These are phyloP conservation scores for Starmera quercuum DNA, from an alignment of 805 yeast genomes.

Conservation along the genomic window DNA sequence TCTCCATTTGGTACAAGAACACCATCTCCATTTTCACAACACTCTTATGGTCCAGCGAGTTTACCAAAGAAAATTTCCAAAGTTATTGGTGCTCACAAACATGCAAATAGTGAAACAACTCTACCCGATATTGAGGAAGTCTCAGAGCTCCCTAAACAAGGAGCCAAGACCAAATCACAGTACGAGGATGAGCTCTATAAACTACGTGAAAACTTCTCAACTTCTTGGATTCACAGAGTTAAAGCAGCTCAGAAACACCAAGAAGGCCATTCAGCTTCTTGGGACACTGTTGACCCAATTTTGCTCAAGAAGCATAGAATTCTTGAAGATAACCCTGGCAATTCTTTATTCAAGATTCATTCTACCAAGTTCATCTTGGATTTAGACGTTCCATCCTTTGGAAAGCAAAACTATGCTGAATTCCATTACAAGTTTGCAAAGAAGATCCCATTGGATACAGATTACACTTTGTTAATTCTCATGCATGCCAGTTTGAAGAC, in stretches of 20 bases:
- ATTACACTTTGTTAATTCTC: conserved; percentile 50
- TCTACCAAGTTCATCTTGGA: conserved; percentile 16
- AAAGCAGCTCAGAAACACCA: conserved; percentile 18
- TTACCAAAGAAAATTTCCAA: background rate
- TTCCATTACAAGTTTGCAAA: conserved; percentile 35
- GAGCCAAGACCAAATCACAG: conserved; percentile 27
- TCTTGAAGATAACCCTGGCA: conserved; percentile 22
- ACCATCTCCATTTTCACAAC: background rate
- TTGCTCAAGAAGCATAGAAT: conserved; percentile 12
- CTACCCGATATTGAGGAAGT: conserved; percentile 11
- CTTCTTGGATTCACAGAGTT: conserved; percentile 30
- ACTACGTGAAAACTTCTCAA: conserved; percentile 27
- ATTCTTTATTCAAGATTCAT: conserved; percentile 1
- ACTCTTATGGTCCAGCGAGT: background rate
- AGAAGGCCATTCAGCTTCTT: background rate
- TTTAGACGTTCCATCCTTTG: conserved; percentile 25
- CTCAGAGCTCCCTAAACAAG: conserved; percentile 16
- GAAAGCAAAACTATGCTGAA: conserved; percentile 18
- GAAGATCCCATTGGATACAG: conserved; percentile 43
- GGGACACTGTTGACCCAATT: conserved; percentile 1
- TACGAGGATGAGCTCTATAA: conserved; percentile 21
- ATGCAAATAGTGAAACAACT: background rate
- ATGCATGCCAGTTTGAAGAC: conserved; percentile 37
- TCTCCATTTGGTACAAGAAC: conserved; percentile 1
- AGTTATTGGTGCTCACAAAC: background rate